Evolutionary conservation across 192 early-diverging fungal species (phyloP), one percentile per base, ranked within the genome.

Genomic region (Helicostylum pulchrum): DNA sequence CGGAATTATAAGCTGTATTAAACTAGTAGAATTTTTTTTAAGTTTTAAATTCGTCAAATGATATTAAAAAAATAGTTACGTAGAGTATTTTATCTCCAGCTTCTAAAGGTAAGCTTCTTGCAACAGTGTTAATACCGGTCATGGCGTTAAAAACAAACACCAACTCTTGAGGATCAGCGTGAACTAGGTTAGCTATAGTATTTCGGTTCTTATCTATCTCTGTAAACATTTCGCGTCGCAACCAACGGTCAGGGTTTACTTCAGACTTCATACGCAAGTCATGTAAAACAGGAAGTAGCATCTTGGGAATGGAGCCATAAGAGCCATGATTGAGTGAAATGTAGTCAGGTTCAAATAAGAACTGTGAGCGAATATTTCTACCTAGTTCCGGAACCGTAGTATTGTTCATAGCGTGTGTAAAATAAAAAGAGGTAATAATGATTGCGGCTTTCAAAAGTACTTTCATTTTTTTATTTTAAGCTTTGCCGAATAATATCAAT

Each of bases 291-390:
- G 60, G 64, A 30, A 47, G 7, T 10, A 86, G 61, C 7, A 3
- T 15, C 4, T 63, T 39, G 15, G 67, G 82, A 44, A 62, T 61
- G 1, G 61, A 66, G 50, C 87, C 87, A 51, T 71, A 89, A n/a
- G 87, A 83, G 15, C 87, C 87, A 54, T 89, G 81, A 66, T 89
- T 89, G 42, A 79, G 68, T n/a, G 83, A 75, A 20, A 73, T 76
- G 32, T 68, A 83, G 14, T 64, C 70, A 12, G 74, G 63, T 7
- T 78, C 79, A 19, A 87, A 68, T 26, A 79, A 58, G 53, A 87
- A 87, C 34, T 80, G 62, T 48, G 61, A 20, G 4, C 78, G 76
- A 34, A 74, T 47, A 50, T 67, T 21, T 62, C 67, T 74, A 55
- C 82, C 82, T 43, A 84, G 79, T 44, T 56, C 36, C 5, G 36